These are phyloP conservation scores for Carex kokanica DNA, from an alignment of 176 grass and related monocot genomes.

Conservation along the genomic window DNA sequence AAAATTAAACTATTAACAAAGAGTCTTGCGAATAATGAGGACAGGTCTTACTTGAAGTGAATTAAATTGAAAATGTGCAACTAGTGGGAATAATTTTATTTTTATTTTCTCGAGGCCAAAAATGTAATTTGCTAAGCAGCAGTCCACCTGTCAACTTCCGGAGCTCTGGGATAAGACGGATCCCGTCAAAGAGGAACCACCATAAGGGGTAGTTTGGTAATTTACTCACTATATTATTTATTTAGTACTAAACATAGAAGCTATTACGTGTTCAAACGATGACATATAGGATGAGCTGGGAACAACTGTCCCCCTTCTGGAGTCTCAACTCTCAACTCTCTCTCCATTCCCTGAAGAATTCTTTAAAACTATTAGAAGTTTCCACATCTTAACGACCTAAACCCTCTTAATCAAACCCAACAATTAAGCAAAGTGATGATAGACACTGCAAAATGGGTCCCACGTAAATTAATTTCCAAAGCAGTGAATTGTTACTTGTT, in stretches of 20 bases:
- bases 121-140: neutral
- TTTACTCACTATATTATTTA: neutral
- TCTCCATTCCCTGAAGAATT: neutral
- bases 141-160: constrained; percentile 13
- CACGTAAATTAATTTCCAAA: neutral
- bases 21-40: neutral
- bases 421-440: too few relatives aligned
- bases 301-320: constrained; percentile 10
- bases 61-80: neutral
- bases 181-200: neutral
- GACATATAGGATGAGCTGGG: constrained; percentile 24
- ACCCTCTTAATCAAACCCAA: neutral
- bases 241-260: neutral
- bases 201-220: neutral
- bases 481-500: constrained; percentile 4
- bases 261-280: neutral
- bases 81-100: neutral
- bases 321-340: neutral
- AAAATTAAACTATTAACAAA: neutral
- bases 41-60: neutral
- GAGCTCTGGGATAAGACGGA: constrained; percentile 1
- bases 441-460: neutral
- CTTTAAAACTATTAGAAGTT: constrained; percentile 5
- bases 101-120: neutral
- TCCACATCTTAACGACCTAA: constrained; percentile 9